Base-by-base conservation (phyloP, 139 green algal species). In the Chlorella sp. region DNA sequence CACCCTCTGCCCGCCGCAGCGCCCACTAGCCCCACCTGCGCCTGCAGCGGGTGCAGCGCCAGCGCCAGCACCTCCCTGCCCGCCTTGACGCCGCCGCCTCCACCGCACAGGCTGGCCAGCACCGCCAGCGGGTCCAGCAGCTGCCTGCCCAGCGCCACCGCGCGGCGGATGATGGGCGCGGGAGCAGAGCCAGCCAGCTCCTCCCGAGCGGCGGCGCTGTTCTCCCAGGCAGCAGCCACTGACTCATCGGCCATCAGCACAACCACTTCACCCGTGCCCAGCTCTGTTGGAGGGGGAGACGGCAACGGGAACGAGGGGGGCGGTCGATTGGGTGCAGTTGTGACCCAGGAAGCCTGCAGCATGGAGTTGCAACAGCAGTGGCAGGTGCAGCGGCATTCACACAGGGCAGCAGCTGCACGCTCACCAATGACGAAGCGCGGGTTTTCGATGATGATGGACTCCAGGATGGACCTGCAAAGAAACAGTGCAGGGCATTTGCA, bases 61-160 rank as follows among this genome's bases (percentile, higher is more conserved):
- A 93, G 81, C 17, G 87, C 60, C 76, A 91, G 82, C 32, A 89
- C 65, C 67, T 93, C 85, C 30, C 56, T 20, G 21, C 63, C 38
- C 30, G 51, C 51, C 51, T 60, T 60, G 11, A 60, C 51, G 9
- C 51, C 51, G 9, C 51, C 51, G 18, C 51, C 51, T 23, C 25
- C 30, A 23, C 86, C 91, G 80, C 83, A 94, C 78, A 98, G 89
- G 62, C 88, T 85, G 4, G 93, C 91, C 70, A 98, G 86, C 60
- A 98, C 86, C 0, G 93, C 82, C n/a, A 98, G 90, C 25, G 95
- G 96, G 86, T 98, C 96, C 44, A 98, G 92, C 73, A 93, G 82
- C 55, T 89, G 74, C 13, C 96, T 88, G 34, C 92, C 96, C 51
- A 99, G 86, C 5, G 89, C 96, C 28, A 97, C 92, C n/a, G 96